Base-by-base conservation (phyloP, 129 eudicot genomes). In the Flaveria trinervia region DNA sequence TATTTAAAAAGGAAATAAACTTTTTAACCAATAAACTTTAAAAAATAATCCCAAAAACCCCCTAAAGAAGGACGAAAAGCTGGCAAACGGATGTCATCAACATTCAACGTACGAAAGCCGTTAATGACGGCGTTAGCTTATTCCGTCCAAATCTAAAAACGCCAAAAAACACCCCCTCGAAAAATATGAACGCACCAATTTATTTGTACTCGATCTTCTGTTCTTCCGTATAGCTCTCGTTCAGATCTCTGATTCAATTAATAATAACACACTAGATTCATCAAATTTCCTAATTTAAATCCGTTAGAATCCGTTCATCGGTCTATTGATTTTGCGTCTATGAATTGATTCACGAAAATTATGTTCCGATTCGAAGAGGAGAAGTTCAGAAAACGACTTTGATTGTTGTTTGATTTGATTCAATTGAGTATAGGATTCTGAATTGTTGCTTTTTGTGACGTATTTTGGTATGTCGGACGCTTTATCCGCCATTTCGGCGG, bases 381-480 rank as follows among this genome's bases (percentile, higher is more conserved):
- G 64, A 85, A 82, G 77, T 79, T 82, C 80, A 79, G 77, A 64
- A 85, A 82, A 61, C 74, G 89, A 30, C 9, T 25, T 26, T 77
- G 36, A 62, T 82, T 70, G 43, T 67, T 55, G 77, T 78, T 78
- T 57, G 60, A 17, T 23, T 71, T 41, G 30, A 17, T 56, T 73
- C 62, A 67, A 60, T 68, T 75, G 51, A 28, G 10, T 45, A 25
- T 20, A 70, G 20, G 60, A 45, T 41, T 72, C 36, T 36, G 41
- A 54, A 17, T 52, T 14, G 0, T 73, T 65, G 60, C 25, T 65
- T 65, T 49, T 65, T 52, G 28, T 54, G 15, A 18, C n/a, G 36
- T 18, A 26, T 52, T 64, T 69, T 66, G 74, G 70, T 60, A 93
- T 91, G 97, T 91, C 96, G 68, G 98, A 93, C 68, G 95, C 82